Evolutionary conservation across 1,139 yeast species (phyloP).

Genomic region (Protomyces gravidus): DNA sequence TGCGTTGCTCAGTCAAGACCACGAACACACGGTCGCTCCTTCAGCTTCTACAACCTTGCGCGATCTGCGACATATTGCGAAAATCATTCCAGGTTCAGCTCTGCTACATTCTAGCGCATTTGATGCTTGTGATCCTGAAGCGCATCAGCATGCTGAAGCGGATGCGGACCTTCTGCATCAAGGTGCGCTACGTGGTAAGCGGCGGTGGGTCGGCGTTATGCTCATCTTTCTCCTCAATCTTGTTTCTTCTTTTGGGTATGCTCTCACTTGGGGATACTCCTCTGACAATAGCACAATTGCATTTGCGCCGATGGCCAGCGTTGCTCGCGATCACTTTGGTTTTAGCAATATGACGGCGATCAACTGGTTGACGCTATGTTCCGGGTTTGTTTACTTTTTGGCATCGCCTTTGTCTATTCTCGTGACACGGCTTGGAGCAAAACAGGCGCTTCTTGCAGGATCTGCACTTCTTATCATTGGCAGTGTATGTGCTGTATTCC

Average conservation of each 20-base stretch:
- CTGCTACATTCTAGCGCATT: background rate
- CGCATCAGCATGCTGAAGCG: background rate
- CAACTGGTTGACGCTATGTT: slow-evolving; percentile 42
- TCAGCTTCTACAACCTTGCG: background rate
- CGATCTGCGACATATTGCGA: background rate
- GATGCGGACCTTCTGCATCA: background rate
- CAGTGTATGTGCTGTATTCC: slow-evolving; percentile 27
- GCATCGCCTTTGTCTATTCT: slow-evolving; percentile 34
- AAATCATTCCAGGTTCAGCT: background rate
- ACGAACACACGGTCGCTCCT: background rate
- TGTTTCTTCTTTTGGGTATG: slow-evolving; percentile 37
- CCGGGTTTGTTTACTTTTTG: slow-evolving; percentile 39
- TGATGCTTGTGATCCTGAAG: background rate
- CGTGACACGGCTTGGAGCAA: slow-evolving; percentile 28
- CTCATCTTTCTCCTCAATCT: slow-evolving; percentile 40
- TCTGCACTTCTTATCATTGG: slow-evolving; percentile 39
- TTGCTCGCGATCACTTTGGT: slow-evolving; percentile 36
- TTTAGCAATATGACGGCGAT: slow-evolving; percentile 39
- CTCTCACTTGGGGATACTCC: slow-evolving; percentile 34
- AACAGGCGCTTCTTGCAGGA: slow-evolving; percentile 36
- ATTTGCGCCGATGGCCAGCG: slow-evolving; percentile 40
- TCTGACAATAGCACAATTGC: slow-evolving; percentile 32
- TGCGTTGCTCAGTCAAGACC: background rate
- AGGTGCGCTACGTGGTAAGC: slow-evolving; percentile 32
- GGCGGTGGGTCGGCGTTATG: slow-evolving; percentile 41